Evolutionary conservation across 495 filamentous ascomycete genomes (phyloP).

Genomic region (Talaromyces wortmannii): DNA sequence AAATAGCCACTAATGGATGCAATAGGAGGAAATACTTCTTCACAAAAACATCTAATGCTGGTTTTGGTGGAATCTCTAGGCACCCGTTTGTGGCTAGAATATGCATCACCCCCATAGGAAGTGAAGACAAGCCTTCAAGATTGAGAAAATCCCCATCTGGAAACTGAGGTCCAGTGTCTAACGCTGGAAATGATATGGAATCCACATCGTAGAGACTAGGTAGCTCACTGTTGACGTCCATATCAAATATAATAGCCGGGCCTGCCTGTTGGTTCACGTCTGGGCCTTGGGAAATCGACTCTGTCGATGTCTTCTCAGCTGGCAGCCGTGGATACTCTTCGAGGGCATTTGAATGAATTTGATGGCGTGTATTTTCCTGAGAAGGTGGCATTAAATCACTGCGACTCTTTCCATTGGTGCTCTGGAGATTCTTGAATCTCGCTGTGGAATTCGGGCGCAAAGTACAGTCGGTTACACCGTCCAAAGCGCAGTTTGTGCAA

Average conservation of each 20-base stretch:
- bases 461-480: background rate
- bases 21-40: slow-evolving; percentile 40
- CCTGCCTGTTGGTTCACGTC: no score
- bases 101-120: slow-evolving; percentile 33
- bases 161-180: background rate
- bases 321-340: no score
- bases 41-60: slow-evolving; percentile 32
- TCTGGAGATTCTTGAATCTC: background rate
- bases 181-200: background rate
- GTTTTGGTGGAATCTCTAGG: slow-evolving; percentile 27
- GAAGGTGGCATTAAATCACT: no score
- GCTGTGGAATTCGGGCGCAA: background rate
- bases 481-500: slow-evolving; percentile 6
- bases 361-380: no score
- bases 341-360: no score
- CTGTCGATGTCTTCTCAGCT: no score
- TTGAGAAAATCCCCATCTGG: slow-evolving; percentile 19
- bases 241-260: no score
- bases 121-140: slow-evolving; percentile 18
- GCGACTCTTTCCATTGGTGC: no score
- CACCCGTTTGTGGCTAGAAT: slow-evolving; percentile 35
- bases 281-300: no score
- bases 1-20: slow-evolving; percentile 35
- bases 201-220: background rate
- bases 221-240: background rate